Conservation (phyloP, 306 rosid species). For the Boehmeria nivea region DNA sequence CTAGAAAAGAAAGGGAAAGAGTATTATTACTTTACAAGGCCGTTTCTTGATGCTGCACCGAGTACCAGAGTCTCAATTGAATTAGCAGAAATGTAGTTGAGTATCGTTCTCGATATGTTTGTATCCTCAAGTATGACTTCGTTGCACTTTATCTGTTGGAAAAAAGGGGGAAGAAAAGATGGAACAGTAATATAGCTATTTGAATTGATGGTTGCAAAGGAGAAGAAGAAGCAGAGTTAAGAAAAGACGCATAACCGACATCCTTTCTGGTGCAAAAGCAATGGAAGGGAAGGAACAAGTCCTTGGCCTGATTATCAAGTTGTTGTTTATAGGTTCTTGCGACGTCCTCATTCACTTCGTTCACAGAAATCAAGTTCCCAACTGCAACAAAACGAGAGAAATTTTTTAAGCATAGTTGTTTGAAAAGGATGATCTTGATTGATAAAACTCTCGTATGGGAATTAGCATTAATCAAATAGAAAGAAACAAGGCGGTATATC, state of each 20-base stretch:
- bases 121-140: constrained; percentile 58
- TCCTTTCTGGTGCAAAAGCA: constrained; percentile 61
- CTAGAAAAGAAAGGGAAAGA: too few relatives aligned
- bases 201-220: too few relatives aligned
- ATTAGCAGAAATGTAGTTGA: constrained; percentile 32
- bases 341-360: constrained; percentile 40
- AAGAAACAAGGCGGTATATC: too few relatives aligned
- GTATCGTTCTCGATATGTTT: constrained; percentile 58
- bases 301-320: constrained; percentile 48
- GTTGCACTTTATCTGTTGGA: constrained; percentile 57
- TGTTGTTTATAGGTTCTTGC: constrained; percentile 45
- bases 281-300: constrained; percentile 70
- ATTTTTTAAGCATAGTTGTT: neutral
- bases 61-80: constrained; percentile 61
- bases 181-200: neutral
- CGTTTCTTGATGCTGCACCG: constrained; percentile 62
- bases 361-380: constrained; percentile 25
- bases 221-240: neutral
- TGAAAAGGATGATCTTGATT: too few relatives aligned
- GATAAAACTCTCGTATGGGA: too few relatives aligned
- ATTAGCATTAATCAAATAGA: too few relatives aligned
- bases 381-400: constrained; percentile 29
- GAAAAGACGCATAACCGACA: constrained; percentile 46
- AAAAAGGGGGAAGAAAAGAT: too few relatives aligned
- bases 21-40: constrained; percentile 49